phyloP scores from a whole-genome alignment of 257 asterid genomes.

The Agastache rugosa region DNA sequence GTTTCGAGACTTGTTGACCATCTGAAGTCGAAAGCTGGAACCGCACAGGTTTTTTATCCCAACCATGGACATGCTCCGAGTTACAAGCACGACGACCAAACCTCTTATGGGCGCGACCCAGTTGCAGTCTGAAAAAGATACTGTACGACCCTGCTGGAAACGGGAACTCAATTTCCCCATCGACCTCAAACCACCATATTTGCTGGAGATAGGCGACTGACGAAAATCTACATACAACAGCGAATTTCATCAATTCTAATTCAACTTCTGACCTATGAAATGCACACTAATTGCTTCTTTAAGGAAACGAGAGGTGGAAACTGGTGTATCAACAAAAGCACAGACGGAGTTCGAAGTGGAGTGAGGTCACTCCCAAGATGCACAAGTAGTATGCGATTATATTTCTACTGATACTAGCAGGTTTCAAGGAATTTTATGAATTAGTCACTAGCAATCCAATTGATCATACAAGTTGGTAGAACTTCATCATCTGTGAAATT shows the following conservation, averaged over 20 bases:
- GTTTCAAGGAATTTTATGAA: neutral
- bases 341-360: neutral
- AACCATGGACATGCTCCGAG: constrained; percentile 82
- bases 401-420: neutral
- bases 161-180: constrained; percentile 89
- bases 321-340: too few species aligned
- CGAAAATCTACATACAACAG: constrained; percentile 55
- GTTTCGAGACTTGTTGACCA: constrained; percentile 78
- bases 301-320: neutral
- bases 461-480: neutral
- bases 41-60: constrained; percentile 83
- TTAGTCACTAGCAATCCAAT: neutral
- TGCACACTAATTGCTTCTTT: neutral
- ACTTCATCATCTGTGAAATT: neutral
- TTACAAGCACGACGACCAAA: constrained; percentile 73
- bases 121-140: constrained; percentile 74
- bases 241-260: neutral
- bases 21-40: constrained; percentile 80
- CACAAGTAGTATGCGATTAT: neutral
- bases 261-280: neutral
- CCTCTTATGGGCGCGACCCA: constrained; percentile 67
- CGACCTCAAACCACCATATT: constrained; percentile 95
- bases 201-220: constrained; percentile 95
- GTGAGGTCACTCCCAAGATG: neutral
- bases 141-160: constrained; percentile 82